Percentiles rank a stretch among this genome's conserved stretches.
These are phyloP conservation scores for Colletotrichum chrysophilum DNA, from an alignment of 2,329 filamentous ascomycete species.

Conservation along the genomic window DNA sequence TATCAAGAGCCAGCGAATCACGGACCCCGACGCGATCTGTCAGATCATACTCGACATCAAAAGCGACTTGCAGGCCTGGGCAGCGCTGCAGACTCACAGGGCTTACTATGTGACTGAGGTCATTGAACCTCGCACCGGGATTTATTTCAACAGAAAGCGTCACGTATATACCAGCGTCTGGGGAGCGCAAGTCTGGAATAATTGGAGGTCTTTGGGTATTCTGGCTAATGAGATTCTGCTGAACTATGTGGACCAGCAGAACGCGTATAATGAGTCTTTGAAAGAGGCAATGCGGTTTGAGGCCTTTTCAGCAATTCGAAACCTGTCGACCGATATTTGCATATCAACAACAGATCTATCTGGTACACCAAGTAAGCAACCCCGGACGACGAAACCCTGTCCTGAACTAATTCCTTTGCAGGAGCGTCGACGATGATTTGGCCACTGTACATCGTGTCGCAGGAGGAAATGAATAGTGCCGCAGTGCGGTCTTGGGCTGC, in stretches of 20 bases:
- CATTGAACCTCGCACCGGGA: background rate
- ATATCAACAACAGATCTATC: background rate
- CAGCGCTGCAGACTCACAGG: background rate
- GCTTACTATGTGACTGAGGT: background rate
- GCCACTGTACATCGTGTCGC: constrained; percentile 23
- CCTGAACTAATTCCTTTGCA: background rate
- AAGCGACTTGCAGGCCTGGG: background rate
- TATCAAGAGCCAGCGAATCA: constrained; percentile 20
- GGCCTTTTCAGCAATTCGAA: background rate
- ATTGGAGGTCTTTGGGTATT: constrained; percentile 24
- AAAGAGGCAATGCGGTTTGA: background rate
- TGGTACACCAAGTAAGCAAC: background rate
- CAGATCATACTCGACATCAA: background rate
- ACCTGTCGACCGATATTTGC: background rate
- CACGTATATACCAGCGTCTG: constrained; percentile 22
- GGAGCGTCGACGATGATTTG: constrained; percentile 12
- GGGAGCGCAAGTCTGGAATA: constrained; percentile 26
- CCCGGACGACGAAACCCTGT: background rate
- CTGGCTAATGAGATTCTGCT: constrained; percentile 21
- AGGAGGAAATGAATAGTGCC: constrained; percentile 15
- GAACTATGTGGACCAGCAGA: background rate
- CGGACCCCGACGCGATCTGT: constrained; percentile 14
- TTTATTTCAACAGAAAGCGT: constrained; percentile 12
- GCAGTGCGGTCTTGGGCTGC: constrained; percentile 20
- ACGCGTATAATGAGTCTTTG: background rate